Evolutionary conservation across 108 stramenopile genomes (phyloP).

Genomic region (Stephanodiscus minutulus): DNA sequence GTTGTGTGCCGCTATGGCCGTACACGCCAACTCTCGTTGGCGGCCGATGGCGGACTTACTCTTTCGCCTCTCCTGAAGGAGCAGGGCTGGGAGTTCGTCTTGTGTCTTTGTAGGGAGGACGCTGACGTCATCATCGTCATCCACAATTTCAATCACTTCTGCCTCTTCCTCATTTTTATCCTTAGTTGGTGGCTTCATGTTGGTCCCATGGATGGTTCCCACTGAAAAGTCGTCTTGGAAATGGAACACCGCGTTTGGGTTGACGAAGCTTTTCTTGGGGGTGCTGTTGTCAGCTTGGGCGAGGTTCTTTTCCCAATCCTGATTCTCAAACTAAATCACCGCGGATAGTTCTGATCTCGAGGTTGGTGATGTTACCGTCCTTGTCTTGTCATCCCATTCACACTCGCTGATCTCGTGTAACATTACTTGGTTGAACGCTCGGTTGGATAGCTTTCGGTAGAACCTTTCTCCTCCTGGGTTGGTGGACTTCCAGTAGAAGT

Average conservation of each 20-base stretch:
- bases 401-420: neutral
- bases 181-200: neutral
- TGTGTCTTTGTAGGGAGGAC: slow-evolving; percentile 1
- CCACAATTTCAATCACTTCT: neutral
- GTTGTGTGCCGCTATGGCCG: too few species aligned
- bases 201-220: slow-evolving; percentile 6
- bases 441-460: neutral
- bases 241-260: slow-evolving; percentile 1
- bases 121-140: neutral
- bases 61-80: slow-evolving; percentile 7
- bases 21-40: too few species aligned
- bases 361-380: neutral
- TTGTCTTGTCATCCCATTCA: neutral
- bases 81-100: neutral
- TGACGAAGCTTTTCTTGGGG: neutral
- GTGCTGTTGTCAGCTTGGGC: neutral
- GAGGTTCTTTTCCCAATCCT: slow-evolving; percentile 7
- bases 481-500: neutral
- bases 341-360: neutral
- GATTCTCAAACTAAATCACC: slow-evolving; percentile 1
- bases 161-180: neutral
- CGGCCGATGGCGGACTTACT: neutral
- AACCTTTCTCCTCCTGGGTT: neutral
- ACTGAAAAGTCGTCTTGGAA: slow-evolving; percentile 11
- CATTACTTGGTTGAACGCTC: neutral